Conservation (phyloP, 306 rosid species). For the Quercus alba region DNA sequence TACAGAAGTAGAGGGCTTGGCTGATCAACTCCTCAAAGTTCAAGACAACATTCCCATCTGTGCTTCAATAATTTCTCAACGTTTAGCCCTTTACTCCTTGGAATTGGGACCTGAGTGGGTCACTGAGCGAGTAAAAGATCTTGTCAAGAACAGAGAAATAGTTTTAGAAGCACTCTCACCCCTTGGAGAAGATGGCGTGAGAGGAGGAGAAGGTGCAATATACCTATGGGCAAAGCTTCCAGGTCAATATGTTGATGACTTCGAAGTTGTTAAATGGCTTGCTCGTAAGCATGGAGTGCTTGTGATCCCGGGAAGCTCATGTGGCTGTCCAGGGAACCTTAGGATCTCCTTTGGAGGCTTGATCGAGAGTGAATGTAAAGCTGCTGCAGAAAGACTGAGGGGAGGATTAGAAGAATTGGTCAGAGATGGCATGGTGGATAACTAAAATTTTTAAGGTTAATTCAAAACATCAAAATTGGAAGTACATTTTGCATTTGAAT, state of each 20-base stretch:
- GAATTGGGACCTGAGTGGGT: slow-evolving; percentile 86
- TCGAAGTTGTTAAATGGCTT: slow-evolving; percentile 80
- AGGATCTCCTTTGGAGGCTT: slow-evolving; percentile 90
- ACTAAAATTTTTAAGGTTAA: not conserved
- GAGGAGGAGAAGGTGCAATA: slow-evolving; percentile 96
- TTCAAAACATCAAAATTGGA: slow-evolving; percentile 16
- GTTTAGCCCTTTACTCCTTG: slow-evolving; percentile 80
- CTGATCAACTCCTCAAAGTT: slow-evolving; percentile 80
- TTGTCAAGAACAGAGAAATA: slow-evolving; percentile 61
- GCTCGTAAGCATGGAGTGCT: slow-evolving; percentile 73
- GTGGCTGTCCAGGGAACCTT: slow-evolving; percentile 73
- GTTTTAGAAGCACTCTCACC: slow-evolving; percentile 66
- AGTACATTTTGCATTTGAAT: slow-evolving; percentile 35
- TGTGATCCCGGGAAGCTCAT: slow-evolving; percentile 80
- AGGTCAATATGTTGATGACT: slow-evolving; percentile 42
- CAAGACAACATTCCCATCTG: slow-evolving; percentile 99
- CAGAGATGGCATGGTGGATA: slow-evolving; percentile 61
- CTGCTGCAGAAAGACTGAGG: slow-evolving; percentile 73
- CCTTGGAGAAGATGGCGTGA: slow-evolving; percentile 72
- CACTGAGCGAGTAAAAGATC: slow-evolving; percentile 54
- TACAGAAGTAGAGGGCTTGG: slow-evolving; percentile 69
- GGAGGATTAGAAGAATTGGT: slow-evolving; percentile 75
- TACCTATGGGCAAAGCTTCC: slow-evolving; percentile 99
- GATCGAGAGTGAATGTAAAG: slow-evolving; percentile 69
- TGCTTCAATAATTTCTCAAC: slow-evolving; percentile 82